Conservation (phyloP, 306 rosid genomes). For the Quercus bicolor region DNA sequence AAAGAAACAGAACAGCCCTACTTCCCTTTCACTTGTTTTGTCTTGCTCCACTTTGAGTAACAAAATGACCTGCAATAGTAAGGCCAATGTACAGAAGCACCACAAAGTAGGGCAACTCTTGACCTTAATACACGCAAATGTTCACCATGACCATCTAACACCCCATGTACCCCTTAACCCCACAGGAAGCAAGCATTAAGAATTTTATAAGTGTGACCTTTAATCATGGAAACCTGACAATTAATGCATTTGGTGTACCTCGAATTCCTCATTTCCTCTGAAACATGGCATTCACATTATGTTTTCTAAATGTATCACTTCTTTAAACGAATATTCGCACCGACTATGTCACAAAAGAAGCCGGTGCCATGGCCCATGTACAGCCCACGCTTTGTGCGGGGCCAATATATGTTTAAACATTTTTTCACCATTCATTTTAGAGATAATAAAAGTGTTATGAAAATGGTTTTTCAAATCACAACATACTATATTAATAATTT, state of each 20-base stretch:
- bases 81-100: background rate
- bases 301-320: background rate
- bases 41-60: conserved; percentile 12
- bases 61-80: conserved; percentile 1
- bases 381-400: conserved; percentile 31
- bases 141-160: background rate
- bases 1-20: background rate
- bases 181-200: background rate
- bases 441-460: too few species aligned
- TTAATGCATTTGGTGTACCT: background rate
- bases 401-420: background rate
- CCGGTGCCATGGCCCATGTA: conserved; percentile 11
- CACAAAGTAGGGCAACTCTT: background rate
- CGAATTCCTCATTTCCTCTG: background rate
- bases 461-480: too few species aligned
- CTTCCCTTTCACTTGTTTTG: background rate
- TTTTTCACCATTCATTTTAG: too few species aligned
- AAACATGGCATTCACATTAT: background rate
- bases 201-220: background rate
- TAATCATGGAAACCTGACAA: background rate
- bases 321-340: conserved; percentile 24
- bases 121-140: background rate
- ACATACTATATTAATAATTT: too few species aligned
- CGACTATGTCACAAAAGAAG: conserved; percentile 2
- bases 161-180: background rate